Percentiles rank a stretch among this genome's conserved stretches.
Evolutionary conservation across 208 protist species (phyloP).

Genomic region (Trypanosoma scelopori): DNA sequence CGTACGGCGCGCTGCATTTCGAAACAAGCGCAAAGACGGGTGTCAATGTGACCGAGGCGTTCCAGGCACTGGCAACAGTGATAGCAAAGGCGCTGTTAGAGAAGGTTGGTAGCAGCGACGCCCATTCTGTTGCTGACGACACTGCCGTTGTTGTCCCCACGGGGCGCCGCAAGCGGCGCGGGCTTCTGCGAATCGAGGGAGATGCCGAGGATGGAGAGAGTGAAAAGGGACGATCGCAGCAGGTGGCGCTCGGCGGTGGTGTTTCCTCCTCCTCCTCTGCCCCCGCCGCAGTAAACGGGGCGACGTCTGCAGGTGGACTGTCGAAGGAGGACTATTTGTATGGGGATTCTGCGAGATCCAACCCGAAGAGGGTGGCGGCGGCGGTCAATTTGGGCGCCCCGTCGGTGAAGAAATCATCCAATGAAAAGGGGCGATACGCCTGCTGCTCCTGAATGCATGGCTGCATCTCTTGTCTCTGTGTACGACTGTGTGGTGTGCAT

Average conservation of each 20-base stretch:
- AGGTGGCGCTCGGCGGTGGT: neutral
- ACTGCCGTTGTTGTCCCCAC: slow-evolving; percentile 3
- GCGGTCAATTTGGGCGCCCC: slow-evolving; percentile 17
- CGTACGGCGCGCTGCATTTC: slow-evolving; percentile 64
- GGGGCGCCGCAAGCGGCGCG: slow-evolving; percentile 29
- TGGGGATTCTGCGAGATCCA: neutral
- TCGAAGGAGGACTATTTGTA: slow-evolving; percentile 12
- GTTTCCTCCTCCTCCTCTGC: too few relatives aligned
- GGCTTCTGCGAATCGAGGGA: slow-evolving; percentile 39
- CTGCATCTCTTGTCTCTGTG: slow-evolving; percentile 12
- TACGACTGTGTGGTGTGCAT: neutral
- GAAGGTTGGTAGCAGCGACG: slow-evolving; percentile 1
- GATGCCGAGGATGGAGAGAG: slow-evolving; percentile 22
- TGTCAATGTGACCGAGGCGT: slow-evolving; percentile 62
- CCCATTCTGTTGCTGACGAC: neutral
- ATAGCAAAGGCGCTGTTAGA: slow-evolving; percentile 25
- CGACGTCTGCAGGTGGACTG: neutral
- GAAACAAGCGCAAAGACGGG: slow-evolving; percentile 71
- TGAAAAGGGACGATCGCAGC: neutral
- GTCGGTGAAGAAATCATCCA: neutral
- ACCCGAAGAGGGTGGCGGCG: slow-evolving; percentile 28
- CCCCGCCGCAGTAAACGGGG: neutral
- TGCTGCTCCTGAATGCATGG: slow-evolving; percentile 22
- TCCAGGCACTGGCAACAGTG: slow-evolving; percentile 58
- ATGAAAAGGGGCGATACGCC: slow-evolving; percentile 1